Evolutionary conservation across 306 rosid genomes (phyloP).

Genomic region (Prunus armeniaca): DNA sequence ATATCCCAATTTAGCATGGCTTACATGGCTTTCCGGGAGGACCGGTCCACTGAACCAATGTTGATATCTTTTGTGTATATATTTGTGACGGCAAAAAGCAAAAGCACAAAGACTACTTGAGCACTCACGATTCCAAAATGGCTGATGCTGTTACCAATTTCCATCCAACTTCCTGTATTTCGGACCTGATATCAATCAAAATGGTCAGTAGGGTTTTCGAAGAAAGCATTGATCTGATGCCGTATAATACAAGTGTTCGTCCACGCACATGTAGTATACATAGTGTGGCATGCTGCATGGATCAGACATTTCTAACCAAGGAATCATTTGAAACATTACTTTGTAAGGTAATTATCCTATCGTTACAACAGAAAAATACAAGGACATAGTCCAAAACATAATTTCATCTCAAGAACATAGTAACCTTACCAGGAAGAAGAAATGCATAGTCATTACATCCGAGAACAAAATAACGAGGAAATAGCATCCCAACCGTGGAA

Average conservation of each 20-base stretch:
- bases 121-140: conserved; percentile 93
- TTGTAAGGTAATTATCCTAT: neutral
- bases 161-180: conserved; percentile 96
- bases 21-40: conserved; percentile 65
- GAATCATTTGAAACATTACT: neutral
- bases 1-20: conserved; percentile 12
- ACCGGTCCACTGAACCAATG: conserved; percentile 35
- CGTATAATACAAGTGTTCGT: neutral
- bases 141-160: conserved; percentile 88
- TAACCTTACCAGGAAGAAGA: conserved; percentile 84
- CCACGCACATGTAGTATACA: neutral
- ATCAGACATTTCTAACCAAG: neutral
- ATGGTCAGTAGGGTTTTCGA: neutral
- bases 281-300: neutral
- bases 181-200: conserved; percentile 50
- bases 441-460: conserved; percentile 81
- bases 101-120: conserved; percentile 79
- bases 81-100: conserved; percentile 80
- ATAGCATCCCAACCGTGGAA: conserved; percentile 88
- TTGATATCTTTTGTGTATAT: conserved; percentile 64
- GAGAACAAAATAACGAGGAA: conserved; percentile 74
- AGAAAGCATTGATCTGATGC: neutral
- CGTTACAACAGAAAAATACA: neutral
- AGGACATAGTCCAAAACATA: neutral
- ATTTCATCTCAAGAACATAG: conserved; percentile 14